Conservation (phyloP, 2,329 filamentous ascomycete species). For the Drechslerella stenobrocha region DNA sequence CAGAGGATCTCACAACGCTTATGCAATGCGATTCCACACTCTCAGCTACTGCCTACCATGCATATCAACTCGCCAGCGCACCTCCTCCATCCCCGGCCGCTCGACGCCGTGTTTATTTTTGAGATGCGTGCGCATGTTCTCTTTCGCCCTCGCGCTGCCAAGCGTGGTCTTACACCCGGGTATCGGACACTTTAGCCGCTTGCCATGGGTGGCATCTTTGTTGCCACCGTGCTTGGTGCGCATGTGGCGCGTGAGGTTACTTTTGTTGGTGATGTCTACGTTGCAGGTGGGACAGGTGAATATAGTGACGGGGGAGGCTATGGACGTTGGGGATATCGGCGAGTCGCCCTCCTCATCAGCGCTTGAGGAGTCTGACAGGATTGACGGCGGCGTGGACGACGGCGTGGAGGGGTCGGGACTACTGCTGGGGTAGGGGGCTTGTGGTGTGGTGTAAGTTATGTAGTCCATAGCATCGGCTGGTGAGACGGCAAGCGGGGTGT, state of each 20-base stretch:
- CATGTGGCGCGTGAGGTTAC: slow-evolving; percentile 40
- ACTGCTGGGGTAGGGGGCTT: no score
- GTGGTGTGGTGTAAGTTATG: no score
- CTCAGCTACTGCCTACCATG: slow-evolving; percentile 6
- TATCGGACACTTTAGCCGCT: slow-evolving; percentile 34
- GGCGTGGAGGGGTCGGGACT: slow-evolving; percentile 18
- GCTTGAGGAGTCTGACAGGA: neutral
- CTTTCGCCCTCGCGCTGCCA: slow-evolving; percentile 30
- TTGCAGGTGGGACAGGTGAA: slow-evolving; percentile 34
- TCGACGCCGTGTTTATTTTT: slow-evolving; percentile 46
- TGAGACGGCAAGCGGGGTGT: no score
- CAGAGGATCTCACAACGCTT: no score
- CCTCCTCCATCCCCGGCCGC: slow-evolving; percentile 36
- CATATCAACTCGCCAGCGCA: slow-evolving; percentile 42
- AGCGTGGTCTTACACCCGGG: slow-evolving; percentile 42
- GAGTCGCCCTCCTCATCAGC: slow-evolving; percentile 34
- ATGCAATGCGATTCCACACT: no score
- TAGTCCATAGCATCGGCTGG: slow-evolving; percentile 28
- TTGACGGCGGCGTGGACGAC: slow-evolving; percentile 7
- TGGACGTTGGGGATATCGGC: slow-evolving; percentile 23
- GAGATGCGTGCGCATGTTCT: slow-evolving; percentile 44
- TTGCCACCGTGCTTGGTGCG: slow-evolving; percentile 33
- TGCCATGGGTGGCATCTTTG: slow-evolving; percentile 19
- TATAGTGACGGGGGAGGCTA: slow-evolving; percentile 14
- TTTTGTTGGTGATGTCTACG: slow-evolving; percentile 43